Evolutionary conservation across 305 asterid genomes (phyloP).

Genomic region (Fraxinus sp.): DNA sequence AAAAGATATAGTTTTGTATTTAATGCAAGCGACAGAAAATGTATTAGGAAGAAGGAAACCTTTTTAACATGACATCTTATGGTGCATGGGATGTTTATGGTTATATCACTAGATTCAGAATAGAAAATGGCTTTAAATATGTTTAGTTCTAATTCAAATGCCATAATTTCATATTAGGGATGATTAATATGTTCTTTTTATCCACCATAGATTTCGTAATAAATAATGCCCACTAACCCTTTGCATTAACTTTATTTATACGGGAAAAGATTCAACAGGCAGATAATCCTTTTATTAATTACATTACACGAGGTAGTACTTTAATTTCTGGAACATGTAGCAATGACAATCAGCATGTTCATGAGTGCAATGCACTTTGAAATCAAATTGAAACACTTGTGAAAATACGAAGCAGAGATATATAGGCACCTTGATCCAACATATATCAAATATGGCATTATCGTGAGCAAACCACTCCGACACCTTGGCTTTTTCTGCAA

Average conservation of each 20-base stretch:
- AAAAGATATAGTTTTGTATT: not conserved
- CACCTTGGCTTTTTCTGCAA: slow-evolving; percentile 66
- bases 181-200: not conserved
- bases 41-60: not conserved
- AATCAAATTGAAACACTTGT: not conserved
- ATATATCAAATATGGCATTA: slow-evolving; percentile 75
- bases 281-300: not conserved
- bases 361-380: not conserved
- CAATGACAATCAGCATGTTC: not conserved
- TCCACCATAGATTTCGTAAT: not conserved
- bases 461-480: slow-evolving; percentile 80
- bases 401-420: not conserved
- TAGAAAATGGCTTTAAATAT: not conserved
- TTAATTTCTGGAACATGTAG: not conserved
- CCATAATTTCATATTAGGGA: not conserved
- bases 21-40: not conserved
- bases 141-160: not conserved
- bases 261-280: not conserved
- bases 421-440: slow-evolving; percentile 77
- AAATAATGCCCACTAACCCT: not conserved
- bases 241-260: not conserved
- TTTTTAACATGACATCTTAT: not conserved
- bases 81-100: not conserved
- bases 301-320: not conserved
- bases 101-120: not conserved